A percentile compares a stretch with the other conserved stretches of the same genome.
Conservation (phyloP, 2,329 filamentous ascomycete species). For the Cladophialophora psammophila region DNA sequence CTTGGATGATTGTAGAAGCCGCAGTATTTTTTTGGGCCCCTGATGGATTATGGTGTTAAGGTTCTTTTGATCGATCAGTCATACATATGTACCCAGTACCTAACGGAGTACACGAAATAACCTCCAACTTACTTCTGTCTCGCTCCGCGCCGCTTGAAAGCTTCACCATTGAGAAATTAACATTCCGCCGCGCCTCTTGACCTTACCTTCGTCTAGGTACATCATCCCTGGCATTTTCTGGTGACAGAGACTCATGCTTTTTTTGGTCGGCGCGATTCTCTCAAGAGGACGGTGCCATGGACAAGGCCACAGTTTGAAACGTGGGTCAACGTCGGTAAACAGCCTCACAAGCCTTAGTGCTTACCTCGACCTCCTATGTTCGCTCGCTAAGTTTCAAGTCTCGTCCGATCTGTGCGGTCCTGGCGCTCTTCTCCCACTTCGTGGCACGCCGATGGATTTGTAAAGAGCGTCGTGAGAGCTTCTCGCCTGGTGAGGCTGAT, state of each 20-base stretch:
- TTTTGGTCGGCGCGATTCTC: neutral
- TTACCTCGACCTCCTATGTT: neutral
- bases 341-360: neutral
- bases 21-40: constrained; percentile 6
- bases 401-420: neutral
- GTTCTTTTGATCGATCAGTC: neutral
- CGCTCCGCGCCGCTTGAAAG: neutral
- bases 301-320: neutral
- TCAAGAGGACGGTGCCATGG: neutral
- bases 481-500: constrained; percentile 13
- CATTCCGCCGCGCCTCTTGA: neutral
- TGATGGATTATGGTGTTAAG: neutral
- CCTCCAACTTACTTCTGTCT: neutral
- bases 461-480: neutral
- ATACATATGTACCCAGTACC: too few species aligned
- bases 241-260: neutral
- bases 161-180: constrained; percentile 4
- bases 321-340: neutral
- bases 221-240: neutral
- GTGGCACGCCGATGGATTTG: neutral
- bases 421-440: neutral
- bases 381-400: neutral
- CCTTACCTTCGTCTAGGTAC: neutral
- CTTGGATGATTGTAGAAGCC: neutral
- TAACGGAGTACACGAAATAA: neutral